Conservation (phyloP, 2,329 filamentous ascomycete genomes). For the Aspergillus sp. region DNA sequence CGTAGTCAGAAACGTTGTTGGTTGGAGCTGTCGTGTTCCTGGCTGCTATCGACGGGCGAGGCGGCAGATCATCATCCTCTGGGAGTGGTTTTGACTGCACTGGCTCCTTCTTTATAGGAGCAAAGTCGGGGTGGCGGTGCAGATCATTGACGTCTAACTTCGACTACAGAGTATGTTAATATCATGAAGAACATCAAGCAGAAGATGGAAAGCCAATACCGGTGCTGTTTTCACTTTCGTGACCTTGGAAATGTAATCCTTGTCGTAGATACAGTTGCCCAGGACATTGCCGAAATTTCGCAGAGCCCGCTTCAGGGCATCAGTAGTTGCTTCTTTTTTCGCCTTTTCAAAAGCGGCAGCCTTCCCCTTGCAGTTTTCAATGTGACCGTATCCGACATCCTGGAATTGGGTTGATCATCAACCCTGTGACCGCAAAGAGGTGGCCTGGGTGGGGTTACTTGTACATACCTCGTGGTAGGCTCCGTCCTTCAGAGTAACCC, state of each 20-base stretch:
- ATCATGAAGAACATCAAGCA: neutral
- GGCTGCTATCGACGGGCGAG: constrained; percentile 20
- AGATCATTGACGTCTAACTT: constrained; percentile 78
- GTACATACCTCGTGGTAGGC: constrained; percentile 77
- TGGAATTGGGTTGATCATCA: constrained; percentile 23
- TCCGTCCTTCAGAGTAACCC: constrained; percentile 86
- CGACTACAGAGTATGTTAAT: constrained; percentile 37
- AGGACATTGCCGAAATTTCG: constrained; percentile 93
- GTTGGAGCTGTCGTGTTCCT: constrained; percentile 26
- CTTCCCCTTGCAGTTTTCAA: constrained; percentile 94
- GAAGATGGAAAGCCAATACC: constrained; percentile 25
- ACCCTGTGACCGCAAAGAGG: neutral
- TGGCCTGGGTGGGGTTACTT: neutral
- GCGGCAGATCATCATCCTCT: constrained; percentile 52
- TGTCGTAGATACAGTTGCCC: constrained; percentile 98
- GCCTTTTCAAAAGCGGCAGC: constrained; percentile 96
- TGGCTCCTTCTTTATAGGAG: constrained; percentile 58
- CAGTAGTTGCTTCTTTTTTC: constrained; percentile 96
- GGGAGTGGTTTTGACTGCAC: constrained; percentile 31
- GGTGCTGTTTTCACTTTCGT: constrained; percentile 81
- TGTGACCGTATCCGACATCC: constrained; percentile 94
- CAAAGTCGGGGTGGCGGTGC: constrained; percentile 77
- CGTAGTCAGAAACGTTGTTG: constrained; percentile 33
- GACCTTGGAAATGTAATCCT: constrained; percentile 87
- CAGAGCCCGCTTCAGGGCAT: constrained; percentile 84